phyloP scores from a whole-genome alignment of 2,329 filamentous ascomycete genomes.

The Apiospora sp. region DNA sequence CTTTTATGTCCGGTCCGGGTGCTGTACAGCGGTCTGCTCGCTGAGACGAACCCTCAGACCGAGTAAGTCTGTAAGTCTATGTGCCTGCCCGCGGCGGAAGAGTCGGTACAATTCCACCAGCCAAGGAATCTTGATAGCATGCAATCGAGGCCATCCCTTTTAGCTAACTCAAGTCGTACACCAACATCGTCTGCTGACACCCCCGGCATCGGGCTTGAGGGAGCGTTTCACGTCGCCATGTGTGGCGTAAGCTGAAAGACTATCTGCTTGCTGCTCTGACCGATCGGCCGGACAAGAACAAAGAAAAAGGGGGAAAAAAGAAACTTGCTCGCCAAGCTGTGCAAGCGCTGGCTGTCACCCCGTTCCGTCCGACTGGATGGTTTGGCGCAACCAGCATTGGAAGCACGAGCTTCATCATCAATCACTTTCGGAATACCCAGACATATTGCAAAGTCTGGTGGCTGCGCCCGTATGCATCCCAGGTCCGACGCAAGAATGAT shows the following conservation, averaged over 20 bases:
- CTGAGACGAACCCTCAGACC: not conserved
- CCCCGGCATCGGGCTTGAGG: not conserved
- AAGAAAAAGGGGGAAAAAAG: not conserved
- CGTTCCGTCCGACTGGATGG: not conserved
- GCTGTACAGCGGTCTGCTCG: not conserved
- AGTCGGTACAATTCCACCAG: not conserved
- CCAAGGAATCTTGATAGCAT: constrained; percentile 20
- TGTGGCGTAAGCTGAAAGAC: not conserved
- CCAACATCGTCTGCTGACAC: not conserved
- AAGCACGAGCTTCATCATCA: not conserved
- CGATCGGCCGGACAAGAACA: not conserved
- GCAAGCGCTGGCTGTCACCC: not conserved
- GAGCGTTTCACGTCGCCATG: not conserved
- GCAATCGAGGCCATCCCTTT: not conserved
- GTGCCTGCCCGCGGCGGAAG: not conserved
- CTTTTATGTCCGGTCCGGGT: not conserved
- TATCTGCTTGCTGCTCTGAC: not conserved
- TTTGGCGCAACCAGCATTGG: too few relatives aligned
- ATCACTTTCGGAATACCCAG: not conserved
- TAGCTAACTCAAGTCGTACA: not conserved
- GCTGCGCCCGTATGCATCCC: not conserved
- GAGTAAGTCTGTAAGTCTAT: not conserved
- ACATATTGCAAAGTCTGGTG: not conserved
- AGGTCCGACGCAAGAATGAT: constrained; percentile 5
- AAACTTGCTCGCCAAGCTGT: constrained; percentile 2